Evolutionary conservation across 805 yeast genomes (phyloP), one percentile per base, ranked within the genome.

Genomic region (Priceomyces melissophilus): DNA sequence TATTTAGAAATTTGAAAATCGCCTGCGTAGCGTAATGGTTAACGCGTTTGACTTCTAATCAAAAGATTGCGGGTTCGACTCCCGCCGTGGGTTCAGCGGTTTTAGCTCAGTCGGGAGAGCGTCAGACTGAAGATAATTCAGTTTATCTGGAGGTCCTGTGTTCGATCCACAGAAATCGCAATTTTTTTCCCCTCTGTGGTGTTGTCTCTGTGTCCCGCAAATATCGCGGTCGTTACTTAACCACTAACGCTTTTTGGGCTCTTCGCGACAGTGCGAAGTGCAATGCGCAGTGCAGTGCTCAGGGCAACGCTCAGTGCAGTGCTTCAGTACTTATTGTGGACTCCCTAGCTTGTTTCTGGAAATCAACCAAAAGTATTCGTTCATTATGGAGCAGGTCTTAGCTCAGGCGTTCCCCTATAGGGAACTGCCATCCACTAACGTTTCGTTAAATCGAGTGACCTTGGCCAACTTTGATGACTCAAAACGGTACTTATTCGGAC

Each of bases 1-100:
- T n/a, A n/a, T n/a, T n/a, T n/a, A n/a, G n/a, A n/a, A n/a, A n/a
- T n/a, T n/a, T n/a, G n/a, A 20, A 4, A 32, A 32, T 15, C 34
- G 42, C 43, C 43, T 39, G 47, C 66, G 79, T 75, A 73, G 79
- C 80, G 79, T 73, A 75, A 75, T 75, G 79, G 80, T 75, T 74
- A 75, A 73, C 80, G 79, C 80, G 77, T 75, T 75, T 75, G 79
- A 75, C 79, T 75, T 75, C 79, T 75, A 74, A 75, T 75, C 80
- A 75, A 74, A 73, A 73, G 79, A 75, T 73, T 75, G 73, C 73
- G 79, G 76, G 80, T 75, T 75, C 80, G 80, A 75, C 76, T 74
- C 79, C 63, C 67, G 69, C 60, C 67, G 59, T 63, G 67, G 68
- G 67, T 63, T 62, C 50, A 3, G 65, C 63, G 60, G 65, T 47